Percentiles rank a stretch among this genome's conserved stretches.
Evolutionary conservation across 2,329 filamentous ascomycete species (phyloP).

Genomic region (Claviceps sp.): DNA sequence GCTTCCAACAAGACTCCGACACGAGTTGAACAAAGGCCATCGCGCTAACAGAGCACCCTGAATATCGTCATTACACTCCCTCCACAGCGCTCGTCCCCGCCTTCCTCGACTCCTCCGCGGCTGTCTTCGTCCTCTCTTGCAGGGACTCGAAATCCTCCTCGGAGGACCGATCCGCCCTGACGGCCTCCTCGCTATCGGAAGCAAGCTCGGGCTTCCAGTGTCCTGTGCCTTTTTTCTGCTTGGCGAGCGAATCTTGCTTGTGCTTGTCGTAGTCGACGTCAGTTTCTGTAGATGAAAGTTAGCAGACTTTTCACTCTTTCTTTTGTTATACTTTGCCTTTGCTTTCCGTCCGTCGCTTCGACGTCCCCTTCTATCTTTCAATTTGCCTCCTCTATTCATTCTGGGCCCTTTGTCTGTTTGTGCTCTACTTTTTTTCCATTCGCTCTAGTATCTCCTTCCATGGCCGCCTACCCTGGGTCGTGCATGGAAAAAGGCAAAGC

Average conservation of each 20-base stretch:
- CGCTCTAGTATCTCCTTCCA: neutral
- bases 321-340: no score
- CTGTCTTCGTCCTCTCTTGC: conserved; percentile 45
- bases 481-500: neutral
- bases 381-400: no score
- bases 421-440: neutral
- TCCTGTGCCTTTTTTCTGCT: conserved; percentile 55
- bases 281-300: conserved; percentile 14
- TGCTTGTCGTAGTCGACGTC: conserved; percentile 38
- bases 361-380: no score
- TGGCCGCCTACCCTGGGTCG: neutral
- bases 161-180: conserved; percentile 49
- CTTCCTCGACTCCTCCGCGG: conserved; percentile 33
- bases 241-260: conserved; percentile 47
- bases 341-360: no score
- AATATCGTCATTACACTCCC: conserved; percentile 19
- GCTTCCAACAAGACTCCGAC: no score
- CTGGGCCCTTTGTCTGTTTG: no score
- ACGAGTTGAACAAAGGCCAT: no score
- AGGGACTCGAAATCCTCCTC: conserved; percentile 30
- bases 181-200: conserved; percentile 63
- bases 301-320: no score
- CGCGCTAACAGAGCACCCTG: neutral
- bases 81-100: conserved; percentile 35
- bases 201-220: conserved; percentile 71